Conservation (phyloP, 768 basidiomycete genomes). For the Mrakia gelida region DNA sequence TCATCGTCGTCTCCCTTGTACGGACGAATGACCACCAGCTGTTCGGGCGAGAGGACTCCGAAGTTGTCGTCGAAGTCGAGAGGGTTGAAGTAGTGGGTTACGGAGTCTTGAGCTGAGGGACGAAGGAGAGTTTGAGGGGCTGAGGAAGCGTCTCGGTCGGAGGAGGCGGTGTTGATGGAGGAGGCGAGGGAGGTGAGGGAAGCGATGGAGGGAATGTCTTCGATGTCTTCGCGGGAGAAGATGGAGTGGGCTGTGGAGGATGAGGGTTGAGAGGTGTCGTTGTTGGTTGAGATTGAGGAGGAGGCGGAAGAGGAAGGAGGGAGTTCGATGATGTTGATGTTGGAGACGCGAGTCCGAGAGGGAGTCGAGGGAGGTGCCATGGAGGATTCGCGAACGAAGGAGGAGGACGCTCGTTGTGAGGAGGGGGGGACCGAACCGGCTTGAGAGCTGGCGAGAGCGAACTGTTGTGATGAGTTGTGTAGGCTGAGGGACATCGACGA, state of each 20-base stretch:
- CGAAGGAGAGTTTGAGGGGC: slow-evolving; percentile 32
- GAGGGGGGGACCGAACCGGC: slow-evolving; percentile 1
- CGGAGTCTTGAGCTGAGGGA: slow-evolving; percentile 30
- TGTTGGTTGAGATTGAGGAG: not conserved
- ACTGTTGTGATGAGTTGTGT: slow-evolving; percentile 25
- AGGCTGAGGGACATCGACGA: slow-evolving; percentile 7
- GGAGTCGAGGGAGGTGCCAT: not conserved
- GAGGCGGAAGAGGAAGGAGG: not conserved
- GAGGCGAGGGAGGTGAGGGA: not conserved
- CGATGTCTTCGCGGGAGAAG: slow-evolving; percentile 16
- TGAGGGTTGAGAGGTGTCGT: not conserved
- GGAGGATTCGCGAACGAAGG: slow-evolving; percentile 18
- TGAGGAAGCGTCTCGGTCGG: not conserved
- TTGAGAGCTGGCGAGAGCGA: not conserved
- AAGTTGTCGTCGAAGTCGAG: slow-evolving; percentile 71
- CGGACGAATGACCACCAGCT: slow-evolving; percentile 77
- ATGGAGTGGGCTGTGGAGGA: not conserved
- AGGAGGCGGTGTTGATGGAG: not conserved
- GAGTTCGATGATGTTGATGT: not conserved
- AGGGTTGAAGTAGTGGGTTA: slow-evolving; percentile 37
- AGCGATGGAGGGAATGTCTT: not conserved
- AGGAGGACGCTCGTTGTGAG: not conserved
- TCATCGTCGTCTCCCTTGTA: slow-evolving; percentile 94
- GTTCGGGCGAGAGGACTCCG: slow-evolving; percentile 69
- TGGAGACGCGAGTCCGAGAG: not conserved